Evolutionary conservation across 768 basidiomycete genomes (phyloP), one percentile per base, ranked within the genome.

Genomic region (Jaapia argillacea): DNA sequence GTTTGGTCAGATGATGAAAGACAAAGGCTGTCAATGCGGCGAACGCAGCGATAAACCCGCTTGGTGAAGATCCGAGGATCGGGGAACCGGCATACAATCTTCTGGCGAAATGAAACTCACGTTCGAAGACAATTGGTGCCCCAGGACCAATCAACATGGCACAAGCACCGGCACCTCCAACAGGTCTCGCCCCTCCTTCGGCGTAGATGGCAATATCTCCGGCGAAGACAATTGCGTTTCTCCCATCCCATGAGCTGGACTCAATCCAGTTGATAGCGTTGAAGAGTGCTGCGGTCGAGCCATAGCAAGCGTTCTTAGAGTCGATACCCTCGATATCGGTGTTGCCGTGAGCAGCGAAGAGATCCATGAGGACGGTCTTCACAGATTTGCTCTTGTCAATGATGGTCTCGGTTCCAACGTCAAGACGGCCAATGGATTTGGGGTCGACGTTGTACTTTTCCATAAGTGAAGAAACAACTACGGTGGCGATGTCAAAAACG

Each of bases 301-400:
- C 96, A 57, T 99, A 99, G 71, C 96, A 99, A 16, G 96, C 96
- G 60, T 97, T 99, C 71, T 98, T 98, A 37, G 88, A 92, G 69
- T 99, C 96, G 62, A 99, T 86, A 53, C 96, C 96, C 67, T 99
- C 96, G 45, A 99, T 91, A 58, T 99, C 96, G 54, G 76, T 78
- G 77, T 99, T 99, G 45, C 92, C 92, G 24, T 82, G 77, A 46
- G 78, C 80, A 36, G 85, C 81, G 59, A 99, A 99, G 57, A 98
- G 84, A 65, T 97, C 91, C 96, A 99, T 98, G 48, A 99, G 77
- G 45, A 88, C 83, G 2, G 96, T 97, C 69, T 99, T 99, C 64
- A 91, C 90, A 5, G 94, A 88, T 67, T 99, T 99, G 35, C 91
- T 93, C 71, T 98, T 98, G 79, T 99, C 96, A 55, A 99, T 96